Evolutionary conservation across 2,329 filamentous ascomycete species (phyloP).

Genomic region (Hymenoscyphus fraxineus): DNA sequence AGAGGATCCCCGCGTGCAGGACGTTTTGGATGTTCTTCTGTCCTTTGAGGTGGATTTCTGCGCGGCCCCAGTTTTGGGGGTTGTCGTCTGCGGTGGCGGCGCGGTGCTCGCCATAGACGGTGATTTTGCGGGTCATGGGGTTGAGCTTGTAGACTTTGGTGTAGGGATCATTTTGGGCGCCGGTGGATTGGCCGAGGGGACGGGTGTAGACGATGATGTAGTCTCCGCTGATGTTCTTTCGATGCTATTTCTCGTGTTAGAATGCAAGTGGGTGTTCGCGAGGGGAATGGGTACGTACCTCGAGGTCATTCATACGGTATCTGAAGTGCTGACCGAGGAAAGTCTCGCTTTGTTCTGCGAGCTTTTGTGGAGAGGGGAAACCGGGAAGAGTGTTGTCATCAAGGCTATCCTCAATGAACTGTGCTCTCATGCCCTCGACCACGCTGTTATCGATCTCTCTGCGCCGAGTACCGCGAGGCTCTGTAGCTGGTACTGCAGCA

Average conservation of each 20-base stretch:
- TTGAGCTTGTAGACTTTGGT: not conserved
- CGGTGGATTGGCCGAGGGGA: not conserved
- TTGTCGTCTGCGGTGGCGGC: not conserved
- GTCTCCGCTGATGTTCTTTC: not conserved
- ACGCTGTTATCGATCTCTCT: too few species aligned
- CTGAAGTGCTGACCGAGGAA: not conserved
- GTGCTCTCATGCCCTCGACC: too few species aligned
- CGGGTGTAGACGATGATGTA: not conserved
- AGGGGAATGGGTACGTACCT: not conserved
- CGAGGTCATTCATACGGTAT: not conserved
- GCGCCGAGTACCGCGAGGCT: too few species aligned
- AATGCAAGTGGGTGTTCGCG: not conserved
- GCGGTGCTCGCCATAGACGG: not conserved
- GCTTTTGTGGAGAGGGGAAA: not conserved
- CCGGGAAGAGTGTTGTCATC: too few species aligned
- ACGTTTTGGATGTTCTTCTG: not conserved
- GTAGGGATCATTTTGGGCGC: not conserved
- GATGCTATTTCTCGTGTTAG: not conserved
- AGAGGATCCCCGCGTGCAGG: not conserved
- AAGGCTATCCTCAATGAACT: too few species aligned
- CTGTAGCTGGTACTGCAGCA: too few species aligned
- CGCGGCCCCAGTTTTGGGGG: not conserved
- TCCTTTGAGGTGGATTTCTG: not conserved
- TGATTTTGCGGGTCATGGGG: not conserved
- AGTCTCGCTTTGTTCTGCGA: not conserved